Base-by-base conservation (phyloP, 2,329 filamentous ascomycete genomes). In the Hymenoscyphus fructigenus region DNA sequence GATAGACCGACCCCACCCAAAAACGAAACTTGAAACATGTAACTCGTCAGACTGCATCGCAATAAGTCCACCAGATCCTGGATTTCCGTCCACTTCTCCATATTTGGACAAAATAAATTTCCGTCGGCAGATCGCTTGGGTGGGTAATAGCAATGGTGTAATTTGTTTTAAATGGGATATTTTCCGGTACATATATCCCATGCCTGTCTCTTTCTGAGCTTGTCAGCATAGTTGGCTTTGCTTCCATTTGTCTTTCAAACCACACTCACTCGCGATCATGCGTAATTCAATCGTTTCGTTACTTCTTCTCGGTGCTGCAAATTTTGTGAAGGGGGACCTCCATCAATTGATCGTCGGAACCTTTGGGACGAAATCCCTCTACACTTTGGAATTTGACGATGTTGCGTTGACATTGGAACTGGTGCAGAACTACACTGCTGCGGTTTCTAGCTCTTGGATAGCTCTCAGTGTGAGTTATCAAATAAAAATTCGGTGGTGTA, bases 331-430 rank as follows among this genome's bases (percentile, higher is more conserved):
- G 5, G 62, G 34, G 29, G 64, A 68, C 14, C 29, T 71, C 32
- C 72, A 75, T 65, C 65, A 72, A 5, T 65, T 77, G 0, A 69
- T 77, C 57, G 69, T 76, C 23, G 75, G 74, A 17, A 74, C 72
- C 6, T 76, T 76, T 55, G 67, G 68, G 44, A 73, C 71, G 1
- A 65, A 69, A 10, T 69, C 62, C 28, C 70, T 77, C 5, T 76
- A 76, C 62, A 75, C 73, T 0, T 59, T 75, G 2, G 70, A 73
- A 56, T 76, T 76, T 62, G 72, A 76, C 57, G 74, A 77, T 57
- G 67, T 57, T 20, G 65, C 67, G 9, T 59, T 69, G 34, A 68
- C 67, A 3, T 65, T 76, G 14, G 59, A 66, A 6, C 61, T 74
- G n/a, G 34, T 72, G 26, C 66, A 66, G 2, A 74, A 70, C 44